Percentiles rank a stretch among this genome's conserved stretches.
Evolutionary conservation across 768 basidiomycete species (phyloP).

Genomic region (Lactifluus subvellereus): DNA sequence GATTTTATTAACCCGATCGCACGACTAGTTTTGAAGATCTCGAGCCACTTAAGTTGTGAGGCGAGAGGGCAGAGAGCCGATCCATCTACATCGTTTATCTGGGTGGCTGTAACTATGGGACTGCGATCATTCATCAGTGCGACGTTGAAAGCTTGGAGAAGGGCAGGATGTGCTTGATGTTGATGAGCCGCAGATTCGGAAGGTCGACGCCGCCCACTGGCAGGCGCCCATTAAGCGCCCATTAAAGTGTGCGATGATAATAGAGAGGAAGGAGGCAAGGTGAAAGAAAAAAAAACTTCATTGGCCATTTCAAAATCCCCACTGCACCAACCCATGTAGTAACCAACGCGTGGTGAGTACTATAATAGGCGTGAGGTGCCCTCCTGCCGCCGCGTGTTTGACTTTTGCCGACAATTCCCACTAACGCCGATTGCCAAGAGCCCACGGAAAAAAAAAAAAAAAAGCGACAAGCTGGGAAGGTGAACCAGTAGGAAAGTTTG

Average conservation of each 20-base stretch:
- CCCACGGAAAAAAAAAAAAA: neutral
- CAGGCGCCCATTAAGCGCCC: neutral
- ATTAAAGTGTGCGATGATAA: neutral
- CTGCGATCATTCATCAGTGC: slow-evolving; percentile 9
- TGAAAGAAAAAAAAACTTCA: neutral
- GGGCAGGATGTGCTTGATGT: neutral
- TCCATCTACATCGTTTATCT: neutral
- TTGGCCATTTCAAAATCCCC: neutral
- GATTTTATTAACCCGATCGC: too few species aligned
- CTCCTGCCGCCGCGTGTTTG: neutral
- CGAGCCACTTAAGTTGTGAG: neutral
- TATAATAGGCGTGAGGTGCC: neutral
- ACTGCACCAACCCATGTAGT: neutral
- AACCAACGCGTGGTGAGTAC: neutral
- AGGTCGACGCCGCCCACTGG: neutral
- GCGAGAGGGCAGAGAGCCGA: neutral
- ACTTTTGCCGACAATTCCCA: neutral
- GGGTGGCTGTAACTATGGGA: neutral
- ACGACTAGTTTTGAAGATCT: too few species aligned
- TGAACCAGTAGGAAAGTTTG: too few species aligned
- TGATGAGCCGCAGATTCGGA: neutral
- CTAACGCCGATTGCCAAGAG: neutral
- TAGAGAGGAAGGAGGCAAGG: neutral
- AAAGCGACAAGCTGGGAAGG: neutral
- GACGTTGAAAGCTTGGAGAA: neutral